Evolutionary conservation across 2,329 filamentous ascomycete genomes (phyloP).

Genomic region (Colletotrichum sublineola): DNA sequence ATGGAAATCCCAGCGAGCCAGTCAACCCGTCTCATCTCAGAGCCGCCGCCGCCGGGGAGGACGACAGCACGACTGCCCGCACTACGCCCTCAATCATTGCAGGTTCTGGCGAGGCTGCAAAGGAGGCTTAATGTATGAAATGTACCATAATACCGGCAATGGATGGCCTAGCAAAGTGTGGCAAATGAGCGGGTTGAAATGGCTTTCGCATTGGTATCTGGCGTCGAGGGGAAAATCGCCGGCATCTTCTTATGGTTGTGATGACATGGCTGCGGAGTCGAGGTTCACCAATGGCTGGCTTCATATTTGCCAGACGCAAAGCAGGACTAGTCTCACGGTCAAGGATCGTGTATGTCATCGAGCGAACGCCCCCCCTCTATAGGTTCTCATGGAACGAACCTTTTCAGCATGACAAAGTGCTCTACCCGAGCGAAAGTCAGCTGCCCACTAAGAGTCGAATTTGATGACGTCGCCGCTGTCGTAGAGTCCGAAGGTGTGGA

Average conservation of each 20-base stretch:
- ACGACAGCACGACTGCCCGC: constrained; percentile 43
- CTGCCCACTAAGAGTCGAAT: too few relatives aligned
- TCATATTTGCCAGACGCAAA: not conserved
- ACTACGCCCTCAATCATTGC: constrained; percentile 17
- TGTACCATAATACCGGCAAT: not conserved
- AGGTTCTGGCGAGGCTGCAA: constrained; percentile 2
- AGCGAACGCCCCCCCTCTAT: not conserved
- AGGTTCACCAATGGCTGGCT: constrained; percentile 1
- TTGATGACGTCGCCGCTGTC: not conserved
- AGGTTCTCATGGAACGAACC: not conserved
- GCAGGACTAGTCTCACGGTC: not conserved
- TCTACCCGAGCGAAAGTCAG: too few relatives aligned
- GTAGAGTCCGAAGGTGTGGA: not conserved
- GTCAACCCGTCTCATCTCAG: constrained; percentile 63
- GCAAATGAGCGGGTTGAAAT: not conserved
- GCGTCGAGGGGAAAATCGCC: not conserved
- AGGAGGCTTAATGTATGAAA: constrained; percentile 19
- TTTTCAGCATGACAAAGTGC: not conserved
- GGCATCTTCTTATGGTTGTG: constrained; percentile 5
- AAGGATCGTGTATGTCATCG: not conserved
- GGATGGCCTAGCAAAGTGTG: not conserved
- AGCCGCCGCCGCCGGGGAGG: constrained; percentile 60
- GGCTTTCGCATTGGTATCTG: constrained; percentile 16
- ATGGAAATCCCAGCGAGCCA: constrained; percentile 60
- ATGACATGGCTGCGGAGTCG: constrained; percentile 19